Evolutionary conservation across 2,329 filamentous ascomycete genomes (phyloP), one percentile per base, ranked within the genome.

Genomic region (Pseudogymnoascus sp.): DNA sequence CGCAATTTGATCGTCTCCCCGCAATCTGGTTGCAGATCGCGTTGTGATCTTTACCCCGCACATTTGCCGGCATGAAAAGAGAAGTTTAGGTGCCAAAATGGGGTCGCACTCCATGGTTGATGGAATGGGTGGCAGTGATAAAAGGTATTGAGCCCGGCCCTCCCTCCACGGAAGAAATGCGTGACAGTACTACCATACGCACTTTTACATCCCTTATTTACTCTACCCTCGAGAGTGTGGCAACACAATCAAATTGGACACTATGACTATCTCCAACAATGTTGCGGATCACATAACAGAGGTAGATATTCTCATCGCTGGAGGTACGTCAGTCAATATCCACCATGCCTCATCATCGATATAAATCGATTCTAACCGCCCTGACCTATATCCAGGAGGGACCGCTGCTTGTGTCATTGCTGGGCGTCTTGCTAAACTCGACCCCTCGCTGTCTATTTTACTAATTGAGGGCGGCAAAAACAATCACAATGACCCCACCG

Each of bases 401-500:
- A 75, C 78, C 4, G 77, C 79, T 41, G 80, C 78, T 19, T 79
- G 79, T 65, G 75, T 81, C 23, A 72, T 81, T 35, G 80, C 81
- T 14, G 77, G 74, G 3, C 74, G 81, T 55, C 75, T 84, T 2
- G 78, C 81, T 5, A 77, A 79, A 62, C 78, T 80, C 0, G 77
- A 81, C 62, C 79, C 78, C 0, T 72, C 73, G 21, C 71, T 83
- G 1, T 78, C 76, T 14, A 77, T 84, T 43, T 71, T 84, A 11
- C 72, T 85, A 6, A 77, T 84, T 59, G 83, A 85, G 68, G 73
- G 76, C 29, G 83, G 83, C 0, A 74, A 74, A 19, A 80, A 84
- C 69, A 84, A 80, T 66, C 78, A 78, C 65, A 74, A 81, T 66
- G 74, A 79, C 60, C 78, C 79, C 0, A 76, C 73, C 14, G 74